Conservation (phyloP, 148 eudicot species). For the Nyssa sinensis region DNA sequence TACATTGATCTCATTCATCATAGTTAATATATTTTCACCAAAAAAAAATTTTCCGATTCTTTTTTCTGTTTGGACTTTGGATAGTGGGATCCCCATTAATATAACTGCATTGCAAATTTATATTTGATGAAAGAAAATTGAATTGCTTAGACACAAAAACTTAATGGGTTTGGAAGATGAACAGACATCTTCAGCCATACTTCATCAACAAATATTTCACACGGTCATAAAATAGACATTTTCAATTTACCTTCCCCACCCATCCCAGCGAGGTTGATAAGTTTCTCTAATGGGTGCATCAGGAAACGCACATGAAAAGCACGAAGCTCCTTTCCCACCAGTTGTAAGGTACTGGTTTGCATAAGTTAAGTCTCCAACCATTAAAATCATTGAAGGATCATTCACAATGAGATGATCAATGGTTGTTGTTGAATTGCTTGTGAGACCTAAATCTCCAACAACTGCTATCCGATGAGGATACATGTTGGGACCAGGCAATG, state of each 20-base stretch:
- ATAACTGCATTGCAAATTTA: not conserved
- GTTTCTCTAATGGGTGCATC: slow-evolving; percentile 82
- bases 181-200: not conserved
- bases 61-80: too few relatives aligned
- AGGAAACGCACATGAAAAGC: slow-evolving; percentile 79
- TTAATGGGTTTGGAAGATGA: not conserved
- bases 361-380: slow-evolving; percentile 87
- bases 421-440: slow-evolving; percentile 81
- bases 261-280: slow-evolving; percentile 97
- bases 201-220: not conserved
- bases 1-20: too few relatives aligned
- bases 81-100: too few relatives aligned
- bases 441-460: slow-evolving; percentile 87
- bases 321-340: slow-evolving; percentile 77
- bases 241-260: slow-evolving; percentile 80
- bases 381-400: slow-evolving; percentile 71
- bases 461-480: slow-evolving; percentile 78
- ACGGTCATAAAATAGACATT: not conserved
- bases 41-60: too few relatives aligned
- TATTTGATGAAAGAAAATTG: not conserved
- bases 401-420: slow-evolving; percentile 69
- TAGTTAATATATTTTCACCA: too few relatives aligned
- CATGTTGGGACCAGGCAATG: slow-evolving; percentile 49
- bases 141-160: not conserved
- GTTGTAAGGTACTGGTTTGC: slow-evolving; percentile 85